Percentiles rank a stretch among this genome's conserved stretches.
Conservation (phyloP, 495 filamentous ascomycete genomes). For the Endocarpon pusillum region DNA sequence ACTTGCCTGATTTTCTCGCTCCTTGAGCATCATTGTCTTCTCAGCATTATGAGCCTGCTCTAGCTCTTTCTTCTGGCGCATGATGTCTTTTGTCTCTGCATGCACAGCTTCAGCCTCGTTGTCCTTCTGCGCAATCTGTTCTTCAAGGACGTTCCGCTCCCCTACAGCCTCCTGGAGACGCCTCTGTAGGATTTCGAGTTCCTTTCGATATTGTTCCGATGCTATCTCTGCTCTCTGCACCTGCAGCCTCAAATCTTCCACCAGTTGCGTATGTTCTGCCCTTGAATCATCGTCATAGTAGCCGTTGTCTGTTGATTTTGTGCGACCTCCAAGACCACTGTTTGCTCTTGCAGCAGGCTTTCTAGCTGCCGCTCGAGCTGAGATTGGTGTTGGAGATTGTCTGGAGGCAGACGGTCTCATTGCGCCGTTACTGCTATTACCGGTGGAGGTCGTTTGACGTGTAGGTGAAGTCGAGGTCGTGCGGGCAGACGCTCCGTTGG, state of each 20-base stretch:
- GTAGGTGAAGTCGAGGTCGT: too few relatives aligned
- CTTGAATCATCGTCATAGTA: conserved; percentile 43
- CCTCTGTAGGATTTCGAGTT: conserved; percentile 68
- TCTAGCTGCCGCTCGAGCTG: conserved; percentile 49
- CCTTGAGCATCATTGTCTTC: conserved; percentile 68
- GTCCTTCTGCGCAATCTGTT: conserved; percentile 65
- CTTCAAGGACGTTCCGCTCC: conserved; percentile 75
- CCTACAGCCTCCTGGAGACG: conserved; percentile 69
- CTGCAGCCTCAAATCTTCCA: conserved; percentile 72
- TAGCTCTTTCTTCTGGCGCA: conserved; percentile 69
- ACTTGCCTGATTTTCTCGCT: conserved; percentile 72
- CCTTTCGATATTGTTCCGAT: conserved; percentile 67
- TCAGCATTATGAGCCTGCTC: conserved; percentile 83
- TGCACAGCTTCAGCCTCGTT: conserved; percentile 62
- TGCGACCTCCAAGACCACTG: conserved; percentile 37
- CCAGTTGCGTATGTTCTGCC: conserved; percentile 55
- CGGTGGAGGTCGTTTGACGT: too few relatives aligned
- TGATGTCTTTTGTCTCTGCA: conserved; percentile 61
- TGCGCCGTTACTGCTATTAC: too few relatives aligned
- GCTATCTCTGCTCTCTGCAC: conserved; percentile 63
- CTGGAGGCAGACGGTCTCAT: not conserved
- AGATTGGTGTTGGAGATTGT: conserved; percentile 34
- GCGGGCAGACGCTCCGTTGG: too few relatives aligned
- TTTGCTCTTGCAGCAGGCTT: conserved; percentile 41
- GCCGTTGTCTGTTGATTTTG: conserved; percentile 34